phyloP scores from a whole-genome alignment of 768 basidiomycete genomes.

The Boletus eberwhitei region DNA sequence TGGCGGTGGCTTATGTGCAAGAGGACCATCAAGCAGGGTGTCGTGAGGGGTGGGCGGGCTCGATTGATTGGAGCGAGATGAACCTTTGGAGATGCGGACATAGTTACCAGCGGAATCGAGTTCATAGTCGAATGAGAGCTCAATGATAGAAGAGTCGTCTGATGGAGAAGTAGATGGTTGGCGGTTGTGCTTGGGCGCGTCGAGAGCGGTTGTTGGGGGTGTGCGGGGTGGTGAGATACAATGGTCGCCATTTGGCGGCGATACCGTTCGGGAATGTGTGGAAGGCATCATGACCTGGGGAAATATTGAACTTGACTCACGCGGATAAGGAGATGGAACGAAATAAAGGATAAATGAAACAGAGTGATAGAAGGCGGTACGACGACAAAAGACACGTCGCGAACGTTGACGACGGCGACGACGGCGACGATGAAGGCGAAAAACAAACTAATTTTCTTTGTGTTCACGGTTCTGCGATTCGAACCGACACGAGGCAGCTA shows the following conservation, averaged over 20 bases:
- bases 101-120: slow-evolving; percentile 43
- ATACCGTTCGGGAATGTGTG: slow-evolving; percentile 22
- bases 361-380: neutral
- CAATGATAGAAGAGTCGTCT: slow-evolving; percentile 44
- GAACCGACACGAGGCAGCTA: slow-evolving; percentile 36
- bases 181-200: slow-evolving; percentile 32
- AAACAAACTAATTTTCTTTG: slow-evolving; percentile 27
- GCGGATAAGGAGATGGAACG: neutral
- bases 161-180: slow-evolving; percentile 37
- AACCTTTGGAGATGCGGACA: slow-evolving; percentile 45
- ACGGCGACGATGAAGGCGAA: slow-evolving; percentile 1
- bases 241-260: slow-evolving; percentile 29
- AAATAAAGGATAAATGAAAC: neutral
- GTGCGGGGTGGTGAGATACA: slow-evolving; percentile 31
- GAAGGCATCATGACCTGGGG: slow-evolving; percentile 21
- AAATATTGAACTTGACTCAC: slow-evolving; percentile 14
- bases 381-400: slow-evolving; percentile 18
- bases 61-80: slow-evolving; percentile 35
- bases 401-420: slow-evolving; percentile 16
- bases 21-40: slow-evolving; percentile 23
- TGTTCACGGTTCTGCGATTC: slow-evolving; percentile 12
- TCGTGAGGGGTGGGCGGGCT: slow-evolving; percentile 43
- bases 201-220: slow-evolving; percentile 26
- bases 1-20: slow-evolving; percentile 23
- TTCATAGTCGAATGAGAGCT: slow-evolving; percentile 49